These are phyloP conservation scores for Aspergillus egyptiacus DNA, from an alignment of 495 filamentous ascomycete species.

Conservation along the genomic window DNA sequence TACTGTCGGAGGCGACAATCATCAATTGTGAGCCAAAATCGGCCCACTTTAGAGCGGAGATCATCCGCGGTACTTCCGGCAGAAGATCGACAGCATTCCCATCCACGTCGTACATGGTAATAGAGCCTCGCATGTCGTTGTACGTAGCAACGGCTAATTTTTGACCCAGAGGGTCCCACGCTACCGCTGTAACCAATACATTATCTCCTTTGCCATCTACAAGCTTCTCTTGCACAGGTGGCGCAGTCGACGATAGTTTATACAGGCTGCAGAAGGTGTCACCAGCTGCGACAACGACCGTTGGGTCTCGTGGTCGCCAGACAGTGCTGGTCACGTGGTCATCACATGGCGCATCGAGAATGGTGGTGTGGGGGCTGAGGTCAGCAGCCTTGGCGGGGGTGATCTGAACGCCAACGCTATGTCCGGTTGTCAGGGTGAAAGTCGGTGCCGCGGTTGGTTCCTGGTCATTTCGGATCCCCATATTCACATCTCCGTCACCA, in stretches of 20 bases:
- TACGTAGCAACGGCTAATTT: conserved; percentile 66
- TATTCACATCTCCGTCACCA: conserved; percentile 42
- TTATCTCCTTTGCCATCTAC: conserved; percentile 30
- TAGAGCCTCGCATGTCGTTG: conserved; percentile 52
- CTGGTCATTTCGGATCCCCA: conserved; percentile 29
- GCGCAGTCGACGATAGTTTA: conserved; percentile 50
- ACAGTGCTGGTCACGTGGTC: conserved; percentile 62
- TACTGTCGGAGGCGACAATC: conserved; percentile 39
- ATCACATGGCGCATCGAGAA: conserved; percentile 54
- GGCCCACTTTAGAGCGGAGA: conserved; percentile 40
- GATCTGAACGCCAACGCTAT: conserved; percentile 64
- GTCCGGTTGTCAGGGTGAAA: conserved; percentile 55
- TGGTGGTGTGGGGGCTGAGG: conserved; percentile 59
- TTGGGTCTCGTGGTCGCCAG: conserved; percentile 74
- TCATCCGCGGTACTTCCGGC: conserved; percentile 42
- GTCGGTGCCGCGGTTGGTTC: conserved; percentile 43
- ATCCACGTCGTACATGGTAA: conserved; percentile 61
- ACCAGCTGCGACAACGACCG: conserved; percentile 66
- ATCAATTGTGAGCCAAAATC: conserved; percentile 34
- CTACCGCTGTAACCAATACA: conserved; percentile 50
- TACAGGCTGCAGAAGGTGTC: conserved; percentile 76
- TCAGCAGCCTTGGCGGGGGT: conserved; percentile 53
- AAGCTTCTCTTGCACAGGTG: conserved; percentile 35
- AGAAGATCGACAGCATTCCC: conserved; percentile 50
- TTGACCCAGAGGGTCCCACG: conserved; percentile 64